A percentile compares a stretch with the other conserved stretches of the same genome.
phyloP scores from a whole-genome alignment of 805 yeast genomes.

The Wilhelminamyces savonicus region DNA sequence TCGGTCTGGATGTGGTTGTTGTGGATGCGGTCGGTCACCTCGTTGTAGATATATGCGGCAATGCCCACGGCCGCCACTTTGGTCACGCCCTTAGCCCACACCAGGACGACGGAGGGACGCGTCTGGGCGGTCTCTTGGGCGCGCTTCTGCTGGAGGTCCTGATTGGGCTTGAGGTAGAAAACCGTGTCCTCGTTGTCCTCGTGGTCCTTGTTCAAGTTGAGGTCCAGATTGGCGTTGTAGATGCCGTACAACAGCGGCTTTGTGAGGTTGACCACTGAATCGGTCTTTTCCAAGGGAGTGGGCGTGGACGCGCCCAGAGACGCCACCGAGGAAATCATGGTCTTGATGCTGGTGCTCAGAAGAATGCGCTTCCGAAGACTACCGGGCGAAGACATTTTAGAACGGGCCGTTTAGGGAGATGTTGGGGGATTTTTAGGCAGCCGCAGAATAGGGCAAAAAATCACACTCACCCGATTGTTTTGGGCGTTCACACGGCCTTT shows the following conservation, averaged over 20 bases:
- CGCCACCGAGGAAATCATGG: background rate
- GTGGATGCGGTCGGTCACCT: conserved; percentile 46
- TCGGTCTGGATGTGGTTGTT: conserved; percentile 35
- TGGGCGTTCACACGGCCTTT: too few relatives aligned
- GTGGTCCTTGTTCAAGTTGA: conserved; percentile 26
- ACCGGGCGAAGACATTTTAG: too few relatives aligned
- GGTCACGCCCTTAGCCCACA: background rate
- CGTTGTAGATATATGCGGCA: conserved; percentile 50
- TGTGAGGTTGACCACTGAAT: conserved; percentile 42
- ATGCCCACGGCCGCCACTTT: conserved; percentile 25
- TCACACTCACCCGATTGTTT: too few relatives aligned
- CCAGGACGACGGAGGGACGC: conserved; percentile 1
- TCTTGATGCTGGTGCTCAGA: background rate
- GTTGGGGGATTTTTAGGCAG: too few relatives aligned
- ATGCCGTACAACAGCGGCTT: conserved; percentile 47
- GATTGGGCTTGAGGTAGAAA: conserved; percentile 10
- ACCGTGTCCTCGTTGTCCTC: conserved; percentile 13
- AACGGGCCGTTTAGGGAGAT: too few relatives aligned
- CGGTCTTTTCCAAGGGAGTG: conserved; percentile 10
- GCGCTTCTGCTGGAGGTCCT: conserved; percentile 2
- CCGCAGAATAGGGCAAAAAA: too few relatives aligned
- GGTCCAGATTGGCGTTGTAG: conserved; percentile 39
- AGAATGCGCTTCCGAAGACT: background rate
- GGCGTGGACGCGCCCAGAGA: background rate
- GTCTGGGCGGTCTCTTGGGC: conserved; percentile 1